Evolutionary conservation across 108 stramenopile species (phyloP).

Genomic region (Asterionellopsis glacialis): DNA sequence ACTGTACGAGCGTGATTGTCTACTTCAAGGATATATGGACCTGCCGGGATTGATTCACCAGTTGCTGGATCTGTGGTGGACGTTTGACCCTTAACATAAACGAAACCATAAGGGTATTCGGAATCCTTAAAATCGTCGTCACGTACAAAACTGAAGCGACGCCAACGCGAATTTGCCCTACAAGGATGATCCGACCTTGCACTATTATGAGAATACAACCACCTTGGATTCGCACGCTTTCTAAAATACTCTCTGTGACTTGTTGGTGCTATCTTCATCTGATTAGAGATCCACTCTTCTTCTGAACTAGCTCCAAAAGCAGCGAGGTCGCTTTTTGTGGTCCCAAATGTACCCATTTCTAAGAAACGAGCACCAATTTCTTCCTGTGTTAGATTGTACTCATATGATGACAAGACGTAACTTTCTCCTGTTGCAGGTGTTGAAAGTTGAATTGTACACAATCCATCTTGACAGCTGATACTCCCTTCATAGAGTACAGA

Average conservation of each 20-base stretch:
- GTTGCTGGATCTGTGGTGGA: not conserved
- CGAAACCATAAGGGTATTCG: too few species aligned
- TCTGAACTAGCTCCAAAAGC: not conserved
- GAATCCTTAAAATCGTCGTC: not conserved
- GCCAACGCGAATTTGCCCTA: not conserved
- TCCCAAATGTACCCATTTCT: constrained; percentile 3
- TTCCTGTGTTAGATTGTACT: not conserved
- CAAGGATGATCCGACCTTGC: not conserved
- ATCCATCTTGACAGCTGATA: not conserved
- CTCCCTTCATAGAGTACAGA: not conserved
- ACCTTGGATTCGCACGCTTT: not conserved
- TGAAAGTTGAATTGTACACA: not conserved
- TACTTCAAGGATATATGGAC: not conserved
- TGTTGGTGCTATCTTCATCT: not conserved
- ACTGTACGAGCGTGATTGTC: not conserved
- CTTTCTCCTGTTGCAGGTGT: not conserved
- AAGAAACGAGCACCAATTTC: constrained; percentile 4
- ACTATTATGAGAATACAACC: not conserved
- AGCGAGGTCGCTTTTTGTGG: not conserved
- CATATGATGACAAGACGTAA: not conserved
- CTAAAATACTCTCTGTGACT: not conserved
- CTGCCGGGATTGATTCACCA: not conserved
- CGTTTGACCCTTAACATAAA: too few species aligned
- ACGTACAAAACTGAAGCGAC: not conserved
- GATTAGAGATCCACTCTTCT: not conserved